Conservation (phyloP, 2,329 filamentous ascomycete species). For the Trichophyton verrucosum region DNA sequence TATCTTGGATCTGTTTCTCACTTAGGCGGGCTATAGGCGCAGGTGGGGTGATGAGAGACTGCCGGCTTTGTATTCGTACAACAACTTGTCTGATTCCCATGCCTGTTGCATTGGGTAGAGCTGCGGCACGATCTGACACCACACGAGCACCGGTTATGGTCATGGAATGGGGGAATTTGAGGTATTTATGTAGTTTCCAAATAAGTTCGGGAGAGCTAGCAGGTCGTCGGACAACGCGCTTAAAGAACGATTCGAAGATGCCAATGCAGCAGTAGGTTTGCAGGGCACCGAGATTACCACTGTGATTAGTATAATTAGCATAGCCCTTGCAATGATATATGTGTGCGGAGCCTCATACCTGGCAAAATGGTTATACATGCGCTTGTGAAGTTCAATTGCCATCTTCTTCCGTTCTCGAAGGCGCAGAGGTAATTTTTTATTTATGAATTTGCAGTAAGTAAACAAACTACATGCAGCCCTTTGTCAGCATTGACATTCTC, state of each 20-base stretch:
- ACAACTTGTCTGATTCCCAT: conserved; percentile 31
- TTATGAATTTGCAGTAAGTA: conserved; percentile 23
- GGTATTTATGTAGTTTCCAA: conserved; percentile 29
- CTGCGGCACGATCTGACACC: conserved; percentile 31
- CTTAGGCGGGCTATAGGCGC: conserved; percentile 2
- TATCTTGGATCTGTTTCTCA: conserved; percentile 3
- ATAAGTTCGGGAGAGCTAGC: conserved; percentile 19
- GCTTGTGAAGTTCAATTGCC: conserved; percentile 31
- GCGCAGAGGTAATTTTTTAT: conserved; percentile 24
- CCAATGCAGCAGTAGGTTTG: conserved; percentile 28
- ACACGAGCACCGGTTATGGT: conserved; percentile 28
- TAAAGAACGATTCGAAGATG: conserved; percentile 24
- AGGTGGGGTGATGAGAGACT: conserved; percentile 22
- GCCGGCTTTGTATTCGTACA: conserved; percentile 28
- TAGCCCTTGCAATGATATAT: not conserved
- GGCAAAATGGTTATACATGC: conserved; percentile 39
- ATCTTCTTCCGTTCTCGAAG: conserved; percentile 25
- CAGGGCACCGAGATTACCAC: conserved; percentile 25
- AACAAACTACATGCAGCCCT: conserved; percentile 17
- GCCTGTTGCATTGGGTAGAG: conserved; percentile 28
- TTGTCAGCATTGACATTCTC: not conserved
- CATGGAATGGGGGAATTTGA: conserved; percentile 23
- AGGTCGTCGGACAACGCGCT: conserved; percentile 26
- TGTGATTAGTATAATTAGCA: conserved; percentile 14
- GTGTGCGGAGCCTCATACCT: conserved; percentile 20